These are phyloP conservation scores for Myriosclerotinia curreyana DNA, from an alignment of 2,329 filamentous ascomycete species.

Conservation along the genomic window DNA sequence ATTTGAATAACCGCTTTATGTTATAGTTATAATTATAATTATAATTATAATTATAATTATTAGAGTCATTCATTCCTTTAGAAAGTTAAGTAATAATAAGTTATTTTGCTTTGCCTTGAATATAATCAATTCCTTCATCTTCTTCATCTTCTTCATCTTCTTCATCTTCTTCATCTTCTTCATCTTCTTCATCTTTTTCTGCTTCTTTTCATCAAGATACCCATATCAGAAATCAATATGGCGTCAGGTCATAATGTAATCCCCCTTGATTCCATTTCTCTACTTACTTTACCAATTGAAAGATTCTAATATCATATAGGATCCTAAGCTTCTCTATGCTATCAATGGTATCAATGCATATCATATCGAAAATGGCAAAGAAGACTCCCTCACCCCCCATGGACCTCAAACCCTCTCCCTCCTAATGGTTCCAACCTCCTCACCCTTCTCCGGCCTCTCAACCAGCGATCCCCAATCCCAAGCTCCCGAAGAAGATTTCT, in stretches of 20 bases:
- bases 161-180: not conserved
- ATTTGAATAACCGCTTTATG: not conserved
- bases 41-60: no score
- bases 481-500: constrained; percentile 83
- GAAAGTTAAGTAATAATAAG: not conserved
- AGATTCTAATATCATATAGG: constrained; percentile 37
- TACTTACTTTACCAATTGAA: not conserved
- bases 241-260: constrained; percentile 37
- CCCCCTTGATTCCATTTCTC: not conserved
- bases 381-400: constrained; percentile 76
- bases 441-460: constrained; percentile 56
- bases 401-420: constrained; percentile 89
- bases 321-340: constrained; percentile 65
- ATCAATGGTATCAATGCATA: constrained; percentile 87
- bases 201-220: not conserved
- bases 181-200: not conserved
- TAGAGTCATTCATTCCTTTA: no score
- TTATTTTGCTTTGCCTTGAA: not conserved
- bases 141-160: not conserved
- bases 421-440: constrained; percentile 91
- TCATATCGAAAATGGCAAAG: constrained; percentile 84
- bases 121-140: no score
- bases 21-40: not conserved
- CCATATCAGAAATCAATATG: constrained; percentile 25
- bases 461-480: constrained; percentile 54